phyloP scores from a whole-genome alignment of 352 stramenopile species.

The Peronospora destructor region DNA sequence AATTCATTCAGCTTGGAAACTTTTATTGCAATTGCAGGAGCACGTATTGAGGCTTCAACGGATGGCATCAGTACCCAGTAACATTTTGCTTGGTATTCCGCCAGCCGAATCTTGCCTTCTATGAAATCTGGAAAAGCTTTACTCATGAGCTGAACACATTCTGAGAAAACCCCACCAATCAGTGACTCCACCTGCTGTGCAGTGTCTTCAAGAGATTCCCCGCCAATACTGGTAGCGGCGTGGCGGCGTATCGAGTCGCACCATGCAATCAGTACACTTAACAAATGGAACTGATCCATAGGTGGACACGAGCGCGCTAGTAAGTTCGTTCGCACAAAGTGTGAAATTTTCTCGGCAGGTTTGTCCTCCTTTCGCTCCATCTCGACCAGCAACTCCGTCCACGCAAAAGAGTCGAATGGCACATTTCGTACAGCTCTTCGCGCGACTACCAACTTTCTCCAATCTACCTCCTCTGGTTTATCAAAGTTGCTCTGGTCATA shows the following conservation, averaged over 20 bases:
- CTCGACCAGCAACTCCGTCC: conserved; percentile 47
- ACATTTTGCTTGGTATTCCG: conserved; percentile 49
- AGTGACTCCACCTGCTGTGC: conserved; percentile 20
- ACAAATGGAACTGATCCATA: conserved; percentile 52
- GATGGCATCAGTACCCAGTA: conserved; percentile 24
- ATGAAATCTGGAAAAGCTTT: conserved; percentile 31
- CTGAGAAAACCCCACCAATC: conserved; percentile 26
- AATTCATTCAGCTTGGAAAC: conserved; percentile 25
- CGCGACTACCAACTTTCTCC: conserved; percentile 20
- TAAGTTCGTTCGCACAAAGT: conserved; percentile 26
- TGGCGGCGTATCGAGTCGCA: conserved; percentile 38
- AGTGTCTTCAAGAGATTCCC: conserved; percentile 8
- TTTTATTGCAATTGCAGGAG: conserved; percentile 4
- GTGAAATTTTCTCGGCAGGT: conserved; percentile 13
- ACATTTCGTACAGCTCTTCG: conserved; percentile 54
- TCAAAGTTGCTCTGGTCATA: not conserved
- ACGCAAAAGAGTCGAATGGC: conserved; percentile 53
- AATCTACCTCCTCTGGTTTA: not conserved
- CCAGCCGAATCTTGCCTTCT: conserved; percentile 26
- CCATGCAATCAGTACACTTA: conserved; percentile 42
- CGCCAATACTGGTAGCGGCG: conserved; percentile 6
- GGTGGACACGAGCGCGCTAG: conserved; percentile 28
- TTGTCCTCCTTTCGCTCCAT: conserved; percentile 30
- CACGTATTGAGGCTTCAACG: conserved; percentile 1
- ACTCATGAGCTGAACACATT: conserved; percentile 31